Evolutionary conservation across 2,329 filamentous ascomycete genomes (phyloP), one percentile per base, ranked within the genome.

Genomic region (Clarireedia homoeocarpa): DNA sequence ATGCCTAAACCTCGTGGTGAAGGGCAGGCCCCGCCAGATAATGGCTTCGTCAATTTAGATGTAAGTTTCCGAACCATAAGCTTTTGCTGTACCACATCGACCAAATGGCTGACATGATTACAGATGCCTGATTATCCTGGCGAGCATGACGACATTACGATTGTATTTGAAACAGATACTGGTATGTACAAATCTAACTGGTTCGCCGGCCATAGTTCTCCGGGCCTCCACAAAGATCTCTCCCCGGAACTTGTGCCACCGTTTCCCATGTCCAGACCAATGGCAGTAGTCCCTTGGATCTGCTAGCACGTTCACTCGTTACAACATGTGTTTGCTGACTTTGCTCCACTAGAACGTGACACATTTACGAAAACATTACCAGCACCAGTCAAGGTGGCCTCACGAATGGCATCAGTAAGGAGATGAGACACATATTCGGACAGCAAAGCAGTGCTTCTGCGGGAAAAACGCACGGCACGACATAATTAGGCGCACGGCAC

Each of bases 141-240:
- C 51, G 91, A 96, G 73, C 90, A 96, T 71, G 91, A 96, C 70
- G 91, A 96, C 73, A 89, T 96, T 63, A 81, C 85, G 10, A 85
- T 96, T 66, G 72, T 85, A 59, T 96, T 96, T 75, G 90, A 95
- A 61, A 85, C 78, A 47, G 86, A 89, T 69, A 75, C 79, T 66
- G 62, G 67, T 69, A 65, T 53, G 65, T 55, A 20, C 46, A 17
- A 42, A 24, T 3, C 27, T 34, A 9, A 34, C 30, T 34, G 30
- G 30, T 34, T 34, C 30, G 30, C 9, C 30, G 5, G 30, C 39
- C 30, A 23, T 12, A 30, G 44, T 38, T 54, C 34, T 17, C 34
- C 0, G 27, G 27, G 6, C 17, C 24, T n/a, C 38, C 39, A 54
- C 24, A 15, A 17, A n/a, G 12, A 14, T 20, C 26, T 17, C 27